These are phyloP conservation scores for Oryza glumipatula DNA, from an alignment of 176 grass and related monocot species.

Conservation along the genomic window DNA sequence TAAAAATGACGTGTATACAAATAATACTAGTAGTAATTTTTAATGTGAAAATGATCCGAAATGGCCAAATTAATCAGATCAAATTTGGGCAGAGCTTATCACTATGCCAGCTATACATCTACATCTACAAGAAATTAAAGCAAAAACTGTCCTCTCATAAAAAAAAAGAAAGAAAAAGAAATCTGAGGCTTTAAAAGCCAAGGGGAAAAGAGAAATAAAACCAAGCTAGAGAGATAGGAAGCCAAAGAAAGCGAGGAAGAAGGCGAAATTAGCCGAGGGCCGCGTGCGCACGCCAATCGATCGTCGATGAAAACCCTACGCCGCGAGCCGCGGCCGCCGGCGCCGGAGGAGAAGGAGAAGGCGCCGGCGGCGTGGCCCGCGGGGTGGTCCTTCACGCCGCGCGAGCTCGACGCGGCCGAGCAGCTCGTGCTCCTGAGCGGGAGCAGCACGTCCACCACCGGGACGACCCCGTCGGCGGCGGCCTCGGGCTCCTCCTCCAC, in stretches of 20 bases:
- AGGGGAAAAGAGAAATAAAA: not conserved
- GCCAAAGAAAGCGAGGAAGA: not conserved
- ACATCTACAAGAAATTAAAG: not conserved
- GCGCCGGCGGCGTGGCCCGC: not conserved
- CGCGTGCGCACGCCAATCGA: conserved; percentile 34
- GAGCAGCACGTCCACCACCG: conserved; percentile 36
- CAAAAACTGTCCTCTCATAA: not conserved
- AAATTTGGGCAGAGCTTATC: not conserved
- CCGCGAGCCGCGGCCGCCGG: not conserved
- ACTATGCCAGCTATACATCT: not conserved
- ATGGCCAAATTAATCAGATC: not conserved
- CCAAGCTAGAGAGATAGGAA: not conserved
- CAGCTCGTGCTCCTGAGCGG: conserved; percentile 49
- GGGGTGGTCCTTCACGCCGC: conserved; percentile 37
- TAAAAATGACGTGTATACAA: too few relatives aligned
- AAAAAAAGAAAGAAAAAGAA: not conserved
- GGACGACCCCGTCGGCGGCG: too few relatives aligned
- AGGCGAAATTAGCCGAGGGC: conserved; percentile 27
- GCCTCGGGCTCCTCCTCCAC: conserved; percentile 34
- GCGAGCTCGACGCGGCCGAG: conserved; percentile 53
- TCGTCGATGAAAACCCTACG: conserved; percentile 30
- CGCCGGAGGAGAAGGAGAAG: too few relatives aligned
- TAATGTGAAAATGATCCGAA: not conserved
- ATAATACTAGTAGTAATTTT: not conserved
- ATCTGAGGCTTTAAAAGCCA: not conserved